phyloP scores from a whole-genome alignment of 305 asterid species.

The Andrographis paniculata region DNA sequence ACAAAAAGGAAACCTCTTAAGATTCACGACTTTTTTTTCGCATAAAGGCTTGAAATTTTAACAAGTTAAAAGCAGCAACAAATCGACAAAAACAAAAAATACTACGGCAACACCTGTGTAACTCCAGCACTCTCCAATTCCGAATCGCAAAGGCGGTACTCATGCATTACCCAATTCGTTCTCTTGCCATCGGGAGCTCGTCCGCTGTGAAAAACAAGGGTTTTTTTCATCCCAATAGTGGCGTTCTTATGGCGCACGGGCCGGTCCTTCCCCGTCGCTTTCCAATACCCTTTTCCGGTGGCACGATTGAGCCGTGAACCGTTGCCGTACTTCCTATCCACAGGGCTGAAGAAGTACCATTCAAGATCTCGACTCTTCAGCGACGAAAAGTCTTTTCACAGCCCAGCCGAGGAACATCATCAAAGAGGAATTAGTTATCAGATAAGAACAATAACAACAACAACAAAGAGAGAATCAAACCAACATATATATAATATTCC shows the following conservation, averaged over 20 bases:
- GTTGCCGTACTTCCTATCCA: slow-evolving; percentile 53
- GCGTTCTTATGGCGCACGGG: slow-evolving; percentile 31
- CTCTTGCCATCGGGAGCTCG: slow-evolving; percentile 54
- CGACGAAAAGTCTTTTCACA: slow-evolving; percentile 28
- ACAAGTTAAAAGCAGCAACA: not conserved
- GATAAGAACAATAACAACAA: not conserved
- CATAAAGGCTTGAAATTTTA: not conserved
- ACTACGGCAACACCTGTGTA: slow-evolving; percentile 26
- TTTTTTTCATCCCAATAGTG: slow-evolving; percentile 51
- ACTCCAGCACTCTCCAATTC: slow-evolving; percentile 40
- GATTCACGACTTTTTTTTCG: slow-evolving; percentile 12
- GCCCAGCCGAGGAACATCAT: slow-evolving; percentile 1
- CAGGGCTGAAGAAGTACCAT: slow-evolving; percentile 60
- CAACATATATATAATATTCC: not conserved
- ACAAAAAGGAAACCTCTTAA: slow-evolving; percentile 17
- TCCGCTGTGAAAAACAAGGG: slow-evolving; percentile 53
- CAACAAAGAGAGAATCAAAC: not conserved
- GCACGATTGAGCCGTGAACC: slow-evolving; percentile 56
- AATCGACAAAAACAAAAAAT: slow-evolving; percentile 5
- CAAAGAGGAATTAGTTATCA: not conserved
- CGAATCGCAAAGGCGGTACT: slow-evolving; percentile 40
- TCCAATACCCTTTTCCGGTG: slow-evolving; percentile 56
- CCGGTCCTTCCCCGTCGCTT: slow-evolving; percentile 54
- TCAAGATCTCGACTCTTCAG: slow-evolving; percentile 53
- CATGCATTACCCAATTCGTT: slow-evolving; percentile 60